Conservation (phyloP, 2,329 filamentous ascomycete species). For the Helotiales sp. region DNA sequence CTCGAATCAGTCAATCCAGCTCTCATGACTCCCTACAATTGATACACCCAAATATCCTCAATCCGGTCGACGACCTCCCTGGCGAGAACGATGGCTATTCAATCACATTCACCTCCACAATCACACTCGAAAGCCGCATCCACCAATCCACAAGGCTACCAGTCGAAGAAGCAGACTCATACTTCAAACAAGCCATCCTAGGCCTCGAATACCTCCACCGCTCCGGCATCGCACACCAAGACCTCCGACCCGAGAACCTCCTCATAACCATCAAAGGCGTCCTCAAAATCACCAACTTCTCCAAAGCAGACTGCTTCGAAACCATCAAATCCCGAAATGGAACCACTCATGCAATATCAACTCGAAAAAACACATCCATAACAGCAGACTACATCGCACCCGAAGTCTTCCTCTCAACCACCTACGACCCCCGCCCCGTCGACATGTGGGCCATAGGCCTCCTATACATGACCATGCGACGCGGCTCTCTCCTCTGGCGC, state of each 20-base stretch:
- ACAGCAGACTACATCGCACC: constrained; percentile 6
- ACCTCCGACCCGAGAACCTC: constrained; percentile 5
- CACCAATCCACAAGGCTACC: background rate
- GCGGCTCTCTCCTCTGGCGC: constrained; percentile 4
- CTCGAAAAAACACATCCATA: background rate
- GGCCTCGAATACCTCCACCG: constrained; percentile 8
- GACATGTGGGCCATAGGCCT: constrained; percentile 12
- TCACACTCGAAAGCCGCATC: constrained; percentile 2
- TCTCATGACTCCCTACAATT: background rate
- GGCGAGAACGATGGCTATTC: background rate
- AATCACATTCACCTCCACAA: background rate
- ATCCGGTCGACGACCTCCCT: background rate
- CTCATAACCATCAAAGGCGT: background rate
- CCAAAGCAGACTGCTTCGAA: background rate
- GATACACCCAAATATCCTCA: constrained; percentile 5
- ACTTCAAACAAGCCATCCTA: constrained; percentile 5
- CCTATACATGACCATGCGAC: constrained; percentile 10
- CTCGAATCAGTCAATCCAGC: background rate
- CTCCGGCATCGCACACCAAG: constrained; percentile 2
- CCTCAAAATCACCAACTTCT: constrained; percentile 8
- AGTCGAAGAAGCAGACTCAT: constrained; percentile 7
- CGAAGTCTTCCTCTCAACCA: constrained; percentile 1
- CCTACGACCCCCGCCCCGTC: background rate
- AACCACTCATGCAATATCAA: background rate
- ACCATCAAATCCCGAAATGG: background rate